Conservation (phyloP, 2,329 filamentous ascomycete genomes). For the Alternaria incomplexa region DNA sequence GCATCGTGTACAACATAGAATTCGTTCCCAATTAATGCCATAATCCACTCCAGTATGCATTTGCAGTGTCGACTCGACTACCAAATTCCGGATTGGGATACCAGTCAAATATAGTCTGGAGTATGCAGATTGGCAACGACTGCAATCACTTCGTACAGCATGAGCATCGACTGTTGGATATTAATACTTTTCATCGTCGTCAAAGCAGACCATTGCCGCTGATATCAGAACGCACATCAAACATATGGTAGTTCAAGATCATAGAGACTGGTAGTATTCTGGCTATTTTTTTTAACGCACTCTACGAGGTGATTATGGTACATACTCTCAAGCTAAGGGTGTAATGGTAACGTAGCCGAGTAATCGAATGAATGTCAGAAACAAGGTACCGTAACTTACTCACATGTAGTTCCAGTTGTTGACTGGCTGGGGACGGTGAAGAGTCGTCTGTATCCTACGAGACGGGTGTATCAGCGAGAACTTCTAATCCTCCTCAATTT, state of each 20-base stretch:
- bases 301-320: not conserved
- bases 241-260: not conserved
- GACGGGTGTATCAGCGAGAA: slow-evolving; percentile 7
- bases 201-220: not conserved
- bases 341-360: not conserved
- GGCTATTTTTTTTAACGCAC: not conserved
- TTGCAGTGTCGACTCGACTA: not conserved
- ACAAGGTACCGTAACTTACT: slow-evolving; percentile 6
- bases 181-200: not conserved
- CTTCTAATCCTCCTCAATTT: slow-evolving; percentile 80
- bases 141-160: not conserved
- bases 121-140: not conserved
- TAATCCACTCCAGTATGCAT: not conserved
- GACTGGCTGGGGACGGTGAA: not conserved
- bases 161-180: not conserved
- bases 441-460: not conserved
- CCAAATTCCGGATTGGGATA: not conserved
- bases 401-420: slow-evolving; percentile 2
- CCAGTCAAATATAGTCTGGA: not conserved
- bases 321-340: not conserved
- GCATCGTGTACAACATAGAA: not conserved
- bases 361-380: not conserved
- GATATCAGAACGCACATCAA: not conserved
- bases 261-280: not conserved
- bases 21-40: not conserved